These are phyloP conservation scores for Sextonia rubra DNA, from an alignment of 164 flowering plant genomes.

Conservation along the genomic window DNA sequence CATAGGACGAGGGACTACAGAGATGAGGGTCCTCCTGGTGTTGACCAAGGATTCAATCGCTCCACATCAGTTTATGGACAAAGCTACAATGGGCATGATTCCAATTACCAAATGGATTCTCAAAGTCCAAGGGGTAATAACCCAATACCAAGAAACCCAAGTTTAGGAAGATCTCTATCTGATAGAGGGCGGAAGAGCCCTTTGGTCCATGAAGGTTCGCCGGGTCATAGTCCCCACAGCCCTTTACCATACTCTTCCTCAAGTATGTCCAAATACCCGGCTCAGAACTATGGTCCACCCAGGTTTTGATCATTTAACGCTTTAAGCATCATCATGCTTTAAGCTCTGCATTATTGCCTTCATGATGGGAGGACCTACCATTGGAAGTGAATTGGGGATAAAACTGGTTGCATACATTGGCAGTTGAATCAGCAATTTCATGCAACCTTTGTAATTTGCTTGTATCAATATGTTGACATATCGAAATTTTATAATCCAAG, in stretches of 20 bases:
- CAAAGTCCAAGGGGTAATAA: conserved; percentile 31
- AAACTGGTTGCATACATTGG: not conserved
- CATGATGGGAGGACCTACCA: conserved; percentile 17
- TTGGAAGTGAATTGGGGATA: conserved; percentile 15
- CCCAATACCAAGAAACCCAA: conserved; percentile 37
- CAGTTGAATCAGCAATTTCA: not conserved
- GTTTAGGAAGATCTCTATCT: conserved; percentile 38
- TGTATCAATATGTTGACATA: not conserved
- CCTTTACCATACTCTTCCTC: conserved; percentile 23
- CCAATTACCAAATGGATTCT: conserved; percentile 20
- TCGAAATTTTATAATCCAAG: not conserved
- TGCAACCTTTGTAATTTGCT: not conserved
- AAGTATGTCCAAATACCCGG: conserved; percentile 9
- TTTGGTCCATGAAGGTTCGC: conserved; percentile 30
- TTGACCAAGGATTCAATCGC: conserved; percentile 31
- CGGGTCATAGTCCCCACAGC: conserved; percentile 22
- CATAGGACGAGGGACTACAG: conserved; percentile 41
- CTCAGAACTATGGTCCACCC: conserved; percentile 19
- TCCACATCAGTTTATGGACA: conserved; percentile 35
- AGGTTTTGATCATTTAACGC: conserved; percentile 13
- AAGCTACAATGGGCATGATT: conserved; percentile 36
- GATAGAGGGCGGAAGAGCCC: conserved; percentile 56
- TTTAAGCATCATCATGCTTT: conserved; percentile 8
- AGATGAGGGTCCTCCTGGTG: conserved; percentile 65
- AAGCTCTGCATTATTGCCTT: conserved; percentile 10